phyloP scores from a whole-genome alignment of 2,329 filamentous ascomycete species.

The Diplodia intermedia region DNA sequence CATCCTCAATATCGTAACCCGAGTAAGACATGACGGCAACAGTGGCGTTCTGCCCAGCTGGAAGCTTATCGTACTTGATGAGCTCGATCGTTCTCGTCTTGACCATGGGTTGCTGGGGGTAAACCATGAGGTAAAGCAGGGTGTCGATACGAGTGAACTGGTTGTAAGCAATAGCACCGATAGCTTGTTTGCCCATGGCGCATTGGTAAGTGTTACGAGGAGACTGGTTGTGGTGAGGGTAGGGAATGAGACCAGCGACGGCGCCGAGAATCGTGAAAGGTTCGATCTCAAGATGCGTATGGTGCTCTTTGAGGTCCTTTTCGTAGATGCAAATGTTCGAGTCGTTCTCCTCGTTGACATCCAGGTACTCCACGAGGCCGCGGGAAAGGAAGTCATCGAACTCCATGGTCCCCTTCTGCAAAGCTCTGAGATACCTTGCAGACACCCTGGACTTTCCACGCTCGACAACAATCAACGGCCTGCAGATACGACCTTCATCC shows the following conservation, averaged over 20 bases:
- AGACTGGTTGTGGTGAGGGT: conserved; percentile 98
- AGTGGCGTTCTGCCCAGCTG: conserved; percentile 94
- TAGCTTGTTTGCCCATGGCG: conserved; percentile 99
- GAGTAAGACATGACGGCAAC: conserved; percentile 99
- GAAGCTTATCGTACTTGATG: conserved; percentile 95
- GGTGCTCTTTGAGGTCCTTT: conserved; percentile 78
- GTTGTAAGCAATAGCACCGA: conserved; percentile 97
- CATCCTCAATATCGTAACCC: conserved; percentile 99
- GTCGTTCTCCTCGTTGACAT: conserved; percentile 98
- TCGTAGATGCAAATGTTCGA: conserved; percentile 92
- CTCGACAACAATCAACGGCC: conserved; percentile 94
- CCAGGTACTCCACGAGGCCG: conserved; percentile 93
- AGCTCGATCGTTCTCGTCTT: conserved; percentile 97
- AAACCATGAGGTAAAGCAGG: conserved; percentile 93
- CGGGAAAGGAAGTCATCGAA: conserved; percentile 94
- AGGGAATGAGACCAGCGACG: conserved; percentile 94
- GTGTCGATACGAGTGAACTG: conserved; percentile 98
- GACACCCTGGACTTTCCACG: conserved; percentile 83
- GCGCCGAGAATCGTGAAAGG: conserved; percentile 96
- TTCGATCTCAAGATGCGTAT: conserved; percentile 96
- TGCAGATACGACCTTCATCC: conserved; percentile 94
- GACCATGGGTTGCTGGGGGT: conserved; percentile 96
- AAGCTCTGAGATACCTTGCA: conserved; percentile 75
- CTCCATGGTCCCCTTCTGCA: conserved; percentile 82
- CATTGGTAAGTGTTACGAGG: conserved; percentile 99